These are phyloP conservation scores for Davidsoniella neocaledoniae DNA, from an alignment of 2,329 filamentous ascomycete genomes.

Conservation along the genomic window DNA sequence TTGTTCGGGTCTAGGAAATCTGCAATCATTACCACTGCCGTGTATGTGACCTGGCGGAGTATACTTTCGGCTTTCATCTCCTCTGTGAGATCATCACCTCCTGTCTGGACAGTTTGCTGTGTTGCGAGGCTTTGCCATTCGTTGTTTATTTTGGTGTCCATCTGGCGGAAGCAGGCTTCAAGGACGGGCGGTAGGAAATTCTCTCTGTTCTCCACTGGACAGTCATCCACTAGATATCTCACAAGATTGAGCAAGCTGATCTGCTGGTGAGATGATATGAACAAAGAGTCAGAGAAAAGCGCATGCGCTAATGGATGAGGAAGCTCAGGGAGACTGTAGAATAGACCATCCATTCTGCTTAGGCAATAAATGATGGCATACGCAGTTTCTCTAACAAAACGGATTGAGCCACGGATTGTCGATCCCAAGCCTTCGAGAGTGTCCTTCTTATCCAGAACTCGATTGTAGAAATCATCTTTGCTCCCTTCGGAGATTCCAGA, in stretches of 20 bases:
- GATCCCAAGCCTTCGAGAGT: constrained; percentile 91
- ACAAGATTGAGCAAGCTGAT: constrained; percentile 85
- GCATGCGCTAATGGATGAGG: constrained; percentile 70
- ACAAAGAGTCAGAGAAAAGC: constrained; percentile 65
- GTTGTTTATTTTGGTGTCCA: constrained; percentile 69
- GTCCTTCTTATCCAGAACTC: constrained; percentile 72
- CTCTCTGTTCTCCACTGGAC: constrained; percentile 58
- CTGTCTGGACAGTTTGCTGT: constrained; percentile 42
- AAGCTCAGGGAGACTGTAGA: constrained; percentile 79
- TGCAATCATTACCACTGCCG: constrained; percentile 79
- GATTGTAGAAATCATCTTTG: constrained; percentile 89
- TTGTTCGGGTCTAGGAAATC: constrained; percentile 66
- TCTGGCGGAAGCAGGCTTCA: constrained; percentile 63
- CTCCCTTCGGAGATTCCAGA: constrained; percentile 91
- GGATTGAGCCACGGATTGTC: constrained; percentile 72
- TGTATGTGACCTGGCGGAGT: constrained; percentile 78
- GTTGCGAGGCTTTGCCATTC: constrained; percentile 72
- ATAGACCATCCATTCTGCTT: constrained; percentile 70
- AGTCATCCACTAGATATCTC: constrained; percentile 79
- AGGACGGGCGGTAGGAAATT: constrained; percentile 78
- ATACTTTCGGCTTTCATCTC: constrained; percentile 99
- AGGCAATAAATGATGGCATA: constrained; percentile 93
- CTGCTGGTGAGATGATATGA: constrained; percentile 79
- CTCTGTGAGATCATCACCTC: constrained; percentile 66
- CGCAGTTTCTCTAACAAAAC: constrained; percentile 79